Evolutionary conservation across 192 early-diverging fungal species (phyloP).

Genomic region (Entomortierella lignicola): DNA sequence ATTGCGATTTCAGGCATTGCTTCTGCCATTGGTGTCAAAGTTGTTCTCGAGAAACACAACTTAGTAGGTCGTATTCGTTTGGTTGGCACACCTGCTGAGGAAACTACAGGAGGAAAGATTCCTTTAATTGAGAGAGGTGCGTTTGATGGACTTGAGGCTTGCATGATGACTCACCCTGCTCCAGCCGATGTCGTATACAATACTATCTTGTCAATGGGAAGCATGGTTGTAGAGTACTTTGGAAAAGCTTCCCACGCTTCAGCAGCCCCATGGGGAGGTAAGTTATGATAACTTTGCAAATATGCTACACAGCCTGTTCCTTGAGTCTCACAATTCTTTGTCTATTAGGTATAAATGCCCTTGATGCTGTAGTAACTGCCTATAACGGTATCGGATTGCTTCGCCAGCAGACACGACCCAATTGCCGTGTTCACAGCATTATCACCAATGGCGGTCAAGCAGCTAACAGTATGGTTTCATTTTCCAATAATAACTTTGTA

Average conservation of each 20-base stretch:
- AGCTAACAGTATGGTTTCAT: constrained; percentile 41
- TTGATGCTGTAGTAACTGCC: constrained; percentile 77
- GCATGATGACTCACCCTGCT: constrained; percentile 87
- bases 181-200: constrained; percentile 61
- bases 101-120: constrained; percentile 79
- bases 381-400: constrained; percentile 74
- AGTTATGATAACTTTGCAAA: no score
- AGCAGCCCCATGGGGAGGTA: constrained; percentile 67
- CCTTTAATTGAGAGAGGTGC: constrained; percentile 72
- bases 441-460: constrained; percentile 80
- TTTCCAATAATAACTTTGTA: no score
- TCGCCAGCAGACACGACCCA: constrained; percentile 79
- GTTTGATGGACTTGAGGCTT: constrained; percentile 76
- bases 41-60: constrained; percentile 48
- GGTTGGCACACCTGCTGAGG: constrained; percentile 85
- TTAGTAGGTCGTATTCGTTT: constrained; percentile 72
- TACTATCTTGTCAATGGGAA: constrained; percentile 54
- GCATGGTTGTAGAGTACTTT: constrained; percentile 70
- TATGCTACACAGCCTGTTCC: no score
- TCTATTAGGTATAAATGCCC: constrained; percentile 74
- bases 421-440: constrained; percentile 77
- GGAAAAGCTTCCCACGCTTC: constrained; percentile 80
- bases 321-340: not conserved
- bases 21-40: constrained; percentile 64
- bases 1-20: constrained; percentile 78